phyloP scores from a whole-genome alignment of 2,329 filamentous ascomycete species.

The Alternaria brassicae region DNA sequence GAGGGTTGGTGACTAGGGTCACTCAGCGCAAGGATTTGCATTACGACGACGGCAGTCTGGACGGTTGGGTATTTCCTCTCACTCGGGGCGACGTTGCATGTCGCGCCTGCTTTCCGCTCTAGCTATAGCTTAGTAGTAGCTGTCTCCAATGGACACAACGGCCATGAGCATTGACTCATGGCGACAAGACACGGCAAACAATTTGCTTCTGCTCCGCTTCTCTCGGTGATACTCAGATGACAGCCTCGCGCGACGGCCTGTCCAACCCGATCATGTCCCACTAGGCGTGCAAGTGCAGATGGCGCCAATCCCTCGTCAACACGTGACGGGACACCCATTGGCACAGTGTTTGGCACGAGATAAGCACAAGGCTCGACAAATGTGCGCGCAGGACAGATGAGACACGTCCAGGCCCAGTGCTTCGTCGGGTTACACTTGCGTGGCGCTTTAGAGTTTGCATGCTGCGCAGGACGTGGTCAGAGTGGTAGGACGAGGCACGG shows the following conservation, averaged over 20 bases:
- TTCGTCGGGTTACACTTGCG: constrained; percentile 1
- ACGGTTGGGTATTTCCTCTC: constrained; percentile 33
- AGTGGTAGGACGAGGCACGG: constrained; percentile 17
- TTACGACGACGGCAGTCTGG: constrained; percentile 17
- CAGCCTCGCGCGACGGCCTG: constrained; percentile 19
- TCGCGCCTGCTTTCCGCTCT: constrained; percentile 30
- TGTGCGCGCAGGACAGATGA: constrained; percentile 11
- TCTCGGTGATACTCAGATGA: constrained; percentile 19
- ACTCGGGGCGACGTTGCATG: constrained; percentile 24
- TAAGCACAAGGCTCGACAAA: constrained; percentile 13
- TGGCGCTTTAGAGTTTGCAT: constrained; percentile 21
- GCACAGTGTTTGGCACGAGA: constrained; percentile 3
- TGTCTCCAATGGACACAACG: constrained; percentile 28
- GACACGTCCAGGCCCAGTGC: constrained; percentile 21
- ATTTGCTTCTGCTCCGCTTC: constrained; percentile 1
- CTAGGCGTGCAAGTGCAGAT: constrained; percentile 19
- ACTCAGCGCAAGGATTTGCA: constrained; percentile 13
- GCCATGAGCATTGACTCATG: constrained; percentile 28
- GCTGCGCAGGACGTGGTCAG: constrained; percentile 13
- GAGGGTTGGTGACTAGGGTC: constrained; percentile 19
- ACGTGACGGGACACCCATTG: constrained; percentile 12
- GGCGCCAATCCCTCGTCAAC: constrained; percentile 12
- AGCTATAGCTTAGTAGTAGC: constrained; percentile 27
- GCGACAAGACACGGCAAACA: constrained; percentile 18
- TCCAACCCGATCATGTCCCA: constrained; percentile 21